Conservation (phyloP, 148 eudicot species). For the Nepenthes gracilis region DNA sequence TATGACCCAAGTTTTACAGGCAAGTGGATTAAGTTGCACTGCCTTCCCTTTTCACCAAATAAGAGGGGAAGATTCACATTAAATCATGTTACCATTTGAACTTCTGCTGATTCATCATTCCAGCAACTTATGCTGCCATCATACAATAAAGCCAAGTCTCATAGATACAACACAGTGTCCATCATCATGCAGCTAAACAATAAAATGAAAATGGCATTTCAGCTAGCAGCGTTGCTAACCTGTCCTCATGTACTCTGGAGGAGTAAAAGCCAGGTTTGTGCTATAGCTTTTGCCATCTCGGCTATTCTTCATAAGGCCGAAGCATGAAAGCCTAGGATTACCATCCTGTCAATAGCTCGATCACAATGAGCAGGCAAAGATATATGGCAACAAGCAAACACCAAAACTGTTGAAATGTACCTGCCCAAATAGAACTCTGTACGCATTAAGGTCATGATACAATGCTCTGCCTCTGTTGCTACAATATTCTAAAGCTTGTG, state of each 20-base stretch:
- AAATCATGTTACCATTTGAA: no score
- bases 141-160: background rate
- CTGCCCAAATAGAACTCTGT: conserved; percentile 74
- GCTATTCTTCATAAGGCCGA: conserved; percentile 92
- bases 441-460: conserved; percentile 85
- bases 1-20: no score
- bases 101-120: no score
- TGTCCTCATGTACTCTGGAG: conserved; percentile 89
- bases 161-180: background rate
- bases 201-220: background rate
- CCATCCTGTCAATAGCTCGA: conserved; percentile 48
- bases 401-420: conserved; percentile 14
- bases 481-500: conserved; percentile 88
- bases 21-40: no score
- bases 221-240: conserved; percentile 22
- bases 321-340: conserved; percentile 86
- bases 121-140: no score
- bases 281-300: conserved; percentile 91
- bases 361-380: conserved; percentile 10
- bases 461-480: conserved; percentile 68
- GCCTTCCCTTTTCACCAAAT: no score
- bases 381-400: background rate
- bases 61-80: no score
- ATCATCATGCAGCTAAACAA: background rate
- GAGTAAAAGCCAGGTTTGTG: conserved; percentile 86